Conservation (phyloP, 257 asterid species). For the Ilex asprella region DNA sequence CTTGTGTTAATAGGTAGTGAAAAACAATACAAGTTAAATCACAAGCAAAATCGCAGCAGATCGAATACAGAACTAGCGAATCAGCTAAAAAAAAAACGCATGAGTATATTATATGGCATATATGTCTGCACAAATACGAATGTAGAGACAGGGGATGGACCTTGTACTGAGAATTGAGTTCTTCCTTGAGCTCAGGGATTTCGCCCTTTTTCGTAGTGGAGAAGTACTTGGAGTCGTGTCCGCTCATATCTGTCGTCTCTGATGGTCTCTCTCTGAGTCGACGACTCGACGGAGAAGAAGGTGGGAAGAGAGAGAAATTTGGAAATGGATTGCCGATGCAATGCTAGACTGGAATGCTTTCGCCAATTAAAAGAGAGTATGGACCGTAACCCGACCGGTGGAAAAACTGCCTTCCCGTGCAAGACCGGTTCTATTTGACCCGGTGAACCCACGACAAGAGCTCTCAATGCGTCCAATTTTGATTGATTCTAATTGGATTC, state of each 20-base stretch:
- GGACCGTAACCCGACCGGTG: no score
- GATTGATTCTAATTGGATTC: no score
- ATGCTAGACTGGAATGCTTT: no score
- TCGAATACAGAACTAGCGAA: conserved; percentile 18
- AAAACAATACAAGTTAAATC: conserved; percentile 4
- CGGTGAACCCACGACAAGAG: no score
- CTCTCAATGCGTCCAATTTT: no score
- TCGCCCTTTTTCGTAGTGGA: conserved; percentile 99
- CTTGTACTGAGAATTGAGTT: conserved; percentile 99
- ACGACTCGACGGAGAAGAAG: background rate
- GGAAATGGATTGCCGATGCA: background rate
- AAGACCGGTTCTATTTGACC: no score
- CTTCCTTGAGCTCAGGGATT: conserved; percentile 99
- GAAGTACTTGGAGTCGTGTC: conserved; percentile 94
- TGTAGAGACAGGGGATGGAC: conserved; percentile 20
- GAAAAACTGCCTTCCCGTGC: no score
- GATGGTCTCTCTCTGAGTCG: background rate
- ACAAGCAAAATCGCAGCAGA: conserved; percentile 11
- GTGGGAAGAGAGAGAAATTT: background rate
- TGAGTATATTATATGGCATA: background rate
- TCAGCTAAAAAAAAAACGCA: background rate
- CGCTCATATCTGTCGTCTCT: conserved; percentile 53
- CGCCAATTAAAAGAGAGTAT: no score
- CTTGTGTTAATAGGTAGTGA: conserved; percentile 13
- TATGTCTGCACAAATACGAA: background rate